phyloP scores from a whole-genome alignment of 2,329 filamentous ascomycete genomes.

The Incumbomyces delicatus region DNA sequence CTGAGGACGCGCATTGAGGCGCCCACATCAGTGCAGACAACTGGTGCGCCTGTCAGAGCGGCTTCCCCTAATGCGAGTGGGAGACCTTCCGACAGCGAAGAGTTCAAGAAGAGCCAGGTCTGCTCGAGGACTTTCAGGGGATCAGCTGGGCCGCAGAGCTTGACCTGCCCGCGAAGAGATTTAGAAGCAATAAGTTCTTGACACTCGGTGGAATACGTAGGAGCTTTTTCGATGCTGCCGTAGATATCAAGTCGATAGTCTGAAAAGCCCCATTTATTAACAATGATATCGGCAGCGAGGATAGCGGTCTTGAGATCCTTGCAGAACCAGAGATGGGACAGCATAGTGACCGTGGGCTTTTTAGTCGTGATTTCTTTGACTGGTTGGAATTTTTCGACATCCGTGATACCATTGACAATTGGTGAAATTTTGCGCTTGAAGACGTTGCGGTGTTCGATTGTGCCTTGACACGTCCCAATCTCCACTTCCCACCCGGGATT shows the following conservation, averaged over 20 bases:
- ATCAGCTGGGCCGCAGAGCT: conserved; percentile 47
- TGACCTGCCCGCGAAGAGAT: conserved; percentile 40
- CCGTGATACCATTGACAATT: conserved; percentile 55
- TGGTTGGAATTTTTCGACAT: conserved; percentile 54
- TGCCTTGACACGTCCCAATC: conserved; percentile 49
- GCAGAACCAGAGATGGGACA: conserved; percentile 45
- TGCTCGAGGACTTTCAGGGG: conserved; percentile 46
- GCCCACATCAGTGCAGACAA: conserved; percentile 34
- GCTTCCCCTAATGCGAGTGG: conserved; percentile 38
- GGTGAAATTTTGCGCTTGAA: conserved; percentile 54
- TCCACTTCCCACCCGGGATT: conserved; percentile 56
- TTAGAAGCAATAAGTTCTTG: conserved; percentile 50
- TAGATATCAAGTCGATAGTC: conserved; percentile 56
- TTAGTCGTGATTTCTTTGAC: conserved; percentile 50
- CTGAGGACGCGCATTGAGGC: conserved; percentile 33
- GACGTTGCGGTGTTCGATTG: conserved; percentile 46
- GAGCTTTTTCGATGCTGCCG: conserved; percentile 53
- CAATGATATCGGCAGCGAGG: conserved; percentile 54
- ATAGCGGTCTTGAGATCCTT: conserved; percentile 59
- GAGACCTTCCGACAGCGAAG: conserved; percentile 36
- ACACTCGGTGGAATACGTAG: conserved; percentile 50
- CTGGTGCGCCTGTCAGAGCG: conserved; percentile 36
- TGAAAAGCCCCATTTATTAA: conserved; percentile 56
- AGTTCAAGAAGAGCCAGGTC: conserved; percentile 47
- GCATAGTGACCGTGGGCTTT: conserved; percentile 54